These are phyloP conservation scores for Wickerhamiella spandovensis DNA, from an alignment of 805 yeast genomes.

Conservation along the genomic window DNA sequence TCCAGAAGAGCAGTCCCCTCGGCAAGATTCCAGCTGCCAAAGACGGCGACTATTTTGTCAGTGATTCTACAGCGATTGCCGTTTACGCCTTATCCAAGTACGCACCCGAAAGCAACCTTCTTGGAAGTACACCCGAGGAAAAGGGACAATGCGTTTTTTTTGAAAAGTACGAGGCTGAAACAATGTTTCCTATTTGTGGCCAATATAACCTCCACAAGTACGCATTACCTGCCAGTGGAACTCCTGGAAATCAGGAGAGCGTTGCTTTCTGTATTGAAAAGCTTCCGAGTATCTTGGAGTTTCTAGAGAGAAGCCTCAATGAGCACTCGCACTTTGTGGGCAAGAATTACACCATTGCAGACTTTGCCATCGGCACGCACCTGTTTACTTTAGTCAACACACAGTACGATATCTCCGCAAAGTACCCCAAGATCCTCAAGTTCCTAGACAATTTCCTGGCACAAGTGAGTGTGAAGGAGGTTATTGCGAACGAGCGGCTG, in stretches of 20 bases:
- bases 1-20: neutral
- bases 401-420: too few relatives aligned
- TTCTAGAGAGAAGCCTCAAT: too few relatives aligned
- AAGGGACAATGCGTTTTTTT: neutral
- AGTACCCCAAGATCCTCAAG: too few relatives aligned
- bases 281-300: too few relatives aligned
- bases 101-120: neutral
- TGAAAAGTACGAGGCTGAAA: neutral
- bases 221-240: too few relatives aligned
- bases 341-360: neutral
- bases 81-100: neutral
- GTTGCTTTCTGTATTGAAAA: too few relatives aligned
- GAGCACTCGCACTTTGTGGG: neutral
- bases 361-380: neutral
- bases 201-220: too few relatives aligned
- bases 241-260: too few relatives aligned
- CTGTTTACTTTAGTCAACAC: neutral
- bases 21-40: neutral
- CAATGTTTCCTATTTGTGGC: neutral
- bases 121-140: neutral
- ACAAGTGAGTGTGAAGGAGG: too few relatives aligned
- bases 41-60: neutral
- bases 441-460: too few relatives aligned
- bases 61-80: neutral
- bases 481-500: too few relatives aligned